Conservation (phyloP, 2,329 filamentous ascomycete species). For the Plectosphaerella plurivora region DNA sequence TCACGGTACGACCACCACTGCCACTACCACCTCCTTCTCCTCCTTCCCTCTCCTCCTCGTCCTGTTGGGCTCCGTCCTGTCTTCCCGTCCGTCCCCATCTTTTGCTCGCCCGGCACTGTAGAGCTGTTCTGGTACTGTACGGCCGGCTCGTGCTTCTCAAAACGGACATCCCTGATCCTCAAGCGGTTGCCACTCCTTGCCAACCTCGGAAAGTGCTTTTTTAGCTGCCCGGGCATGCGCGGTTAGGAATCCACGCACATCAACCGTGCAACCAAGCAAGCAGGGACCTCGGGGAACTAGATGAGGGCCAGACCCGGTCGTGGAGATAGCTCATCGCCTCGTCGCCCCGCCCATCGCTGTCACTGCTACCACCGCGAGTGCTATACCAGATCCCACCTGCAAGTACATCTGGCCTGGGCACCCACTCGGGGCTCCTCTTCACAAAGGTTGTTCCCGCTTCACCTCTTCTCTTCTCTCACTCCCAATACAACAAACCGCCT, state of each 20-base stretch:
- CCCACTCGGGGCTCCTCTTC: conserved; percentile 31
- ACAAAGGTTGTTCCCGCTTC: conserved; percentile 31
- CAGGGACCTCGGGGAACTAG: conserved; percentile 30
- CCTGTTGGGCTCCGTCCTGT: neutral
- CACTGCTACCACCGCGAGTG: neutral
- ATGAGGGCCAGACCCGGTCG: conserved; percentile 37
- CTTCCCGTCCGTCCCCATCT: neutral
- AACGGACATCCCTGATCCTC: conserved; percentile 1
- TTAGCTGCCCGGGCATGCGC: conserved; percentile 16
- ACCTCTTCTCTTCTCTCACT: conserved; percentile 7
- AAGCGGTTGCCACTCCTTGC: conserved; percentile 6
- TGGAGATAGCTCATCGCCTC: conserved; percentile 34
- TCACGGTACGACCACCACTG: neutral
- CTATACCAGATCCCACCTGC: neutral
- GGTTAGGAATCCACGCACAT: neutral
- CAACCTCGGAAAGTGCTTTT: conserved; percentile 19
- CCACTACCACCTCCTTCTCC: neutral
- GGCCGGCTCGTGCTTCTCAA: neutral
- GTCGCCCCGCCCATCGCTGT: conserved; percentile 27
- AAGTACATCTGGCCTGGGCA: conserved; percentile 23
- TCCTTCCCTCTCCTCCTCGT: too few species aligned
- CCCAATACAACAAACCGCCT: conserved; percentile 1
- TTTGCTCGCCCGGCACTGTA: too few species aligned
- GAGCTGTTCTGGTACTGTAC: neutral
- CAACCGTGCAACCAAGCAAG: neutral